Evolutionary conservation across 2,329 filamentous ascomycete species (phyloP).

Genomic region (Emericellopsis cladophorae): DNA sequence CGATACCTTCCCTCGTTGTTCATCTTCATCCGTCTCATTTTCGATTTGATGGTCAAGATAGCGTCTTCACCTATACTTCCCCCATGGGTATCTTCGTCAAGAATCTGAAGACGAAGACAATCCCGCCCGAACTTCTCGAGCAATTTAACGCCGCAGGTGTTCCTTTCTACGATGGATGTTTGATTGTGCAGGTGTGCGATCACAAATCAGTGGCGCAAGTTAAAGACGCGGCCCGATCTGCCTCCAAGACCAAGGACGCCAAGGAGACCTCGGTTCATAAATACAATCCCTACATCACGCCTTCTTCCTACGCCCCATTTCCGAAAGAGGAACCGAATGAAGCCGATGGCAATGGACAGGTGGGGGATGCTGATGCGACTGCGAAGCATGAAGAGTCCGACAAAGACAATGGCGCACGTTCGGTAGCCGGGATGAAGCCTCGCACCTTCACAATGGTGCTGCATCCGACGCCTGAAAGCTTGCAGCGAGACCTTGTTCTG

Average conservation of each 20-base stretch:
- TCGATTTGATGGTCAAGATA: conserved; percentile 85
- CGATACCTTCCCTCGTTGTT: conserved; percentile 70
- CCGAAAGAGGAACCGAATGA: conserved; percentile 38
- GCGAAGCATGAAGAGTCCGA: conserved; percentile 20
- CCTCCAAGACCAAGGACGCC: conserved; percentile 45
- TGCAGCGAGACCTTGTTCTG: conserved; percentile 63
- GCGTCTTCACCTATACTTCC: conserved; percentile 82
- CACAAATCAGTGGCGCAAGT: conserved; percentile 56
- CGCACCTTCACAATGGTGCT: conserved; percentile 69
- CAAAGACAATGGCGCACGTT: conserved; percentile 15
- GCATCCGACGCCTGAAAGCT: conserved; percentile 66
- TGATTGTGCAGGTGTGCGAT: conserved; percentile 91
- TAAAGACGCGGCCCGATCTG: conserved; percentile 33
- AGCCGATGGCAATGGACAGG: neutral
- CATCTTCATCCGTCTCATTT: conserved; percentile 81
- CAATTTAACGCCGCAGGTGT: conserved; percentile 62
- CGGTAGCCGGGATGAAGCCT: conserved; percentile 30
- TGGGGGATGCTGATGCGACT: conserved; percentile 13
- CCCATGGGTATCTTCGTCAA: conserved; percentile 76
- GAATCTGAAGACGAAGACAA: conserved; percentile 61
- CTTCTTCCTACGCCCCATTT: conserved; percentile 72
- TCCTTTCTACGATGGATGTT: conserved; percentile 82
- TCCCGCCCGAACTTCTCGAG: conserved; percentile 81
- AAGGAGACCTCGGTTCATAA: conserved; percentile 81
- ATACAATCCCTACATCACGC: conserved; percentile 79